Evolutionary conservation across 2,329 filamentous ascomycete species (phyloP).

Genomic region (Lasiodiplodia hormozganensis): DNA sequence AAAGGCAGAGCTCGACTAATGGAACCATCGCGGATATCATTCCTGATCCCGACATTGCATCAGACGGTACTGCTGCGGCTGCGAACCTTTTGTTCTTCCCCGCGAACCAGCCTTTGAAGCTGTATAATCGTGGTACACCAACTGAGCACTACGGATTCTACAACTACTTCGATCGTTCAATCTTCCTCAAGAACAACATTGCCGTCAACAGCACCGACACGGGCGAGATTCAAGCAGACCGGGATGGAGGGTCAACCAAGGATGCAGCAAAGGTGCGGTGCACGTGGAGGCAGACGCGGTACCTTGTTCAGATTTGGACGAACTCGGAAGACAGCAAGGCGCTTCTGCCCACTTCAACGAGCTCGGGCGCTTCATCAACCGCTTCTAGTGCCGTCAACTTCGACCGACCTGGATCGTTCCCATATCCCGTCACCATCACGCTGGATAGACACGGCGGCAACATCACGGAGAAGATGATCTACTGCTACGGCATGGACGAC

Average conservation of each 20-base stretch:
- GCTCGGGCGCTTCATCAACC: slow-evolving; percentile 40
- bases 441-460: slow-evolving; percentile 67
- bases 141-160: slow-evolving; percentile 96
- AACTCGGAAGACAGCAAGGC: slow-evolving; percentile 49
- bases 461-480: slow-evolving; percentile 61
- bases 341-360: slow-evolving; percentile 35
- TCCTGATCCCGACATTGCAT: slow-evolving; percentile 66
- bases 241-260: slow-evolving; percentile 57
- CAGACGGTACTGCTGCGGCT: slow-evolving; percentile 75
- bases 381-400: slow-evolving; percentile 52
- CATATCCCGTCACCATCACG: slow-evolving; percentile 66
- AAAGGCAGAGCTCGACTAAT: slow-evolving; percentile 39
- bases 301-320: slow-evolving; percentile 70
- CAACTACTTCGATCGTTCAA: slow-evolving; percentile 85
- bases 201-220: slow-evolving; percentile 46
- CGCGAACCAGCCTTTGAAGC: slow-evolving; percentile 74
- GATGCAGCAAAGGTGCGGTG: slow-evolving; percentile 57
- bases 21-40: slow-evolving; percentile 61
- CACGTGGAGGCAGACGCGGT: slow-evolving; percentile 67
- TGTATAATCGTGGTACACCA: slow-evolving; percentile 81
- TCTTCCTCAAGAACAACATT: slow-evolving; percentile 75
- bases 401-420: slow-evolving; percentile 63
- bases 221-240: slow-evolving; percentile 53
- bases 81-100: slow-evolving; percentile 76
- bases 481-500: slow-evolving; percentile 65